These are phyloP conservation scores for Mycena crocata DNA, from an alignment of 768 basidiomycete genomes.

Conservation along the genomic window DNA sequence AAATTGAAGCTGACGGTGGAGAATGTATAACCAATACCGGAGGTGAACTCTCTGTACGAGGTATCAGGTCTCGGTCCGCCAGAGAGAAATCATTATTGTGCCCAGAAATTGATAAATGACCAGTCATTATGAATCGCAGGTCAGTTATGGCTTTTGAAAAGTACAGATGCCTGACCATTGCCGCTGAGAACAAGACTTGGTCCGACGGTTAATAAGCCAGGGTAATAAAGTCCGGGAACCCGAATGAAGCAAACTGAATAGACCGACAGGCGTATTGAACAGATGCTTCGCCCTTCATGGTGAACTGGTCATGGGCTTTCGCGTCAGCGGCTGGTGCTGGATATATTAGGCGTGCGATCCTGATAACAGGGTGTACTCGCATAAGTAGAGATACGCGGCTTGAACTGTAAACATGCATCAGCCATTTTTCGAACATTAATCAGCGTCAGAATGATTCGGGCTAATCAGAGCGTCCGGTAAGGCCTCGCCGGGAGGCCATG, in stretches of 20 bases:
- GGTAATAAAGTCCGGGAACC: constrained; percentile 42
- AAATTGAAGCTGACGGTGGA: constrained; percentile 13
- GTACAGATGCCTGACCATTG: not conserved
- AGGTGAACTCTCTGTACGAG: constrained; percentile 6
- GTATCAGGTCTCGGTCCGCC: not conserved
- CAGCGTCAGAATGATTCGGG: no score
- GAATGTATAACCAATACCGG: constrained; percentile 15
- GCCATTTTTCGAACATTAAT: no score
- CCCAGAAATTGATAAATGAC: no score
- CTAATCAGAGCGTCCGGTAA: no score
- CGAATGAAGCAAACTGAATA: constrained; percentile 31
- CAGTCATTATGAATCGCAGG: not conserved
- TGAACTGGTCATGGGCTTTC: constrained; percentile 31
- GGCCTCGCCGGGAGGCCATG: no score
- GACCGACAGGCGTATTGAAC: constrained; percentile 25
- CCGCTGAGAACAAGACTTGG: constrained; percentile 29
- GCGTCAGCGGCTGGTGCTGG: constrained; percentile 37
- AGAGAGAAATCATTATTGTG: no score
- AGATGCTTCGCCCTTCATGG: constrained; percentile 30
- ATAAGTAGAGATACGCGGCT: constrained; percentile 38
- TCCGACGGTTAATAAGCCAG: constrained; percentile 39
- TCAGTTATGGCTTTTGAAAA: not conserved
- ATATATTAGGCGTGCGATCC: no score
- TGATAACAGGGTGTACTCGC: no score
- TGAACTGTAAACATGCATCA: constrained; percentile 27